Conservation (phyloP, 1,284 basidiomycete species). For the Cryptococcus sp. region DNA sequence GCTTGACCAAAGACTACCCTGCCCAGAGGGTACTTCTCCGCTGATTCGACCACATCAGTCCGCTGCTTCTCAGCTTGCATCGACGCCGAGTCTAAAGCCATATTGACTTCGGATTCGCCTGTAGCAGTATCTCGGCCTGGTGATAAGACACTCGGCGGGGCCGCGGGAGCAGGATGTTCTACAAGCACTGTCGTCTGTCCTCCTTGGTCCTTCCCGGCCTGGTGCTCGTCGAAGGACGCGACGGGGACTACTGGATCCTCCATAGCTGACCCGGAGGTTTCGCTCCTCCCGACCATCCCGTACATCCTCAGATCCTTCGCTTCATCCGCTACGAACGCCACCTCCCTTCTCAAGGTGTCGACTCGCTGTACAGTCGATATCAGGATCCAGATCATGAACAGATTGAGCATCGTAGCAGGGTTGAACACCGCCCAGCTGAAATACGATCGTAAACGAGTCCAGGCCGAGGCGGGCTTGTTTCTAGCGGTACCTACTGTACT, state of each 20-base stretch:
- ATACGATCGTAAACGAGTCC: constrained; percentile 1
- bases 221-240: too few relatives aligned
- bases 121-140: too few relatives aligned
- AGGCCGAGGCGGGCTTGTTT: neutral
- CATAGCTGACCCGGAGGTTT: too few relatives aligned
- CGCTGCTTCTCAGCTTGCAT: neutral
- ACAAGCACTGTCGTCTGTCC: too few relatives aligned
- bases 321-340: constrained; percentile 43
- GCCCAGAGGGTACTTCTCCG: constrained; percentile 6
- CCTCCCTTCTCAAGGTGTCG: constrained; percentile 37
- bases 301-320: constrained; percentile 41
- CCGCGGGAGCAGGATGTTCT: too few relatives aligned
- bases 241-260: too few relatives aligned
- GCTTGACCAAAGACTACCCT: constrained; percentile 19
- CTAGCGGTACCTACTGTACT: constrained; percentile 1
- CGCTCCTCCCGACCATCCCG: constrained; percentile 4
- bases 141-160: too few relatives aligned
- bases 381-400: constrained; percentile 39
- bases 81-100: neutral
- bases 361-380: constrained; percentile 40
- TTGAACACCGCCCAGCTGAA: constrained; percentile 24
- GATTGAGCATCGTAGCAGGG: constrained; percentile 30
- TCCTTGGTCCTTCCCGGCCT: too few relatives aligned
- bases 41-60: neutral
- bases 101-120: too few relatives aligned